Conservation (phyloP, 106 monocot species). For the Allium cepa region DNA sequence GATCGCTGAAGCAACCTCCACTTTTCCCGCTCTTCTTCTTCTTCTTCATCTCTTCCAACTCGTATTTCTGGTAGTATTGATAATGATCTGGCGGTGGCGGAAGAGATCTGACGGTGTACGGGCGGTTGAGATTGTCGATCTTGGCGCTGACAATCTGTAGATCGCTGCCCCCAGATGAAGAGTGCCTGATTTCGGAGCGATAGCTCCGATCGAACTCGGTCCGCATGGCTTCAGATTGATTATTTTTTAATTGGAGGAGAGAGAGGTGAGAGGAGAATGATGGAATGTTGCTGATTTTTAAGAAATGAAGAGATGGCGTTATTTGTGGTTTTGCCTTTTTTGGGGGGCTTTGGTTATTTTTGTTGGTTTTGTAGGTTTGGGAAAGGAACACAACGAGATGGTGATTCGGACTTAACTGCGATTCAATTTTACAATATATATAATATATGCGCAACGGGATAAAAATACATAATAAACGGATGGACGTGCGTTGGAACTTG, state of each 20-base stretch:
- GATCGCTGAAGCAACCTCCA: slow-evolving; percentile 34
- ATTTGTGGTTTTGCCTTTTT: too few species aligned
- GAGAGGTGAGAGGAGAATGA: not conserved
- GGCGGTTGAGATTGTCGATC: not conserved
- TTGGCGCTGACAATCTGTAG: not conserved
- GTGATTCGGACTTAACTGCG: too few species aligned
- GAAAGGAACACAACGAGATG: too few species aligned
- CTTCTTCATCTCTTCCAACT: not conserved
- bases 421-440: too few species aligned
- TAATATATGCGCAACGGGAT: too few species aligned
- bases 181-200: not conserved
- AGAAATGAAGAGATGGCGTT: too few species aligned
- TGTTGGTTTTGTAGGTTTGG: too few species aligned
- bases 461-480: too few species aligned
- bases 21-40: not conserved
- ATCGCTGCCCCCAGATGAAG: not conserved
- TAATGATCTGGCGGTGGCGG: not conserved
- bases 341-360: too few species aligned
- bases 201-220: not conserved
- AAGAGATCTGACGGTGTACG: not conserved
- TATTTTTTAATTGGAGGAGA: not conserved
- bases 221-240: not conserved
- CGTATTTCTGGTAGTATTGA: not conserved
- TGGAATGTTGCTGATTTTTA: not conserved
- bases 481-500: too few species aligned